Conservation (phyloP, 1,284 basidiomycete species). For the Moniliophthora roreri region DNA sequence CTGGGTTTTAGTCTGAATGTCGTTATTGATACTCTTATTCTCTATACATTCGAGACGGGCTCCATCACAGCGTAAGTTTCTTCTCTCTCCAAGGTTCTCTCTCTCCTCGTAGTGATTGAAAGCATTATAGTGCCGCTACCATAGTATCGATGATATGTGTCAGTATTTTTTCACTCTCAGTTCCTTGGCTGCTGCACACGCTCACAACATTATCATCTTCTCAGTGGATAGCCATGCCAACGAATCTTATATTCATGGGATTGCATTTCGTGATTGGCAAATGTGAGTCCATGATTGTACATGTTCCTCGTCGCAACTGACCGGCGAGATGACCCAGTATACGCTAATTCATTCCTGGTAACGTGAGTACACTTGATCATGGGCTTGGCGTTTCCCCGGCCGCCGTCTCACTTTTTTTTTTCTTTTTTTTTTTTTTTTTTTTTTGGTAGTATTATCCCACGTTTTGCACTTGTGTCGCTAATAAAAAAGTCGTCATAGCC, state of each 20-base stretch:
- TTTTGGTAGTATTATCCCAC: too few relatives aligned
- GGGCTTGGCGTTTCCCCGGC: not conserved
- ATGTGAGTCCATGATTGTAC: conserved; percentile 9
- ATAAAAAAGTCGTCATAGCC: too few relatives aligned
- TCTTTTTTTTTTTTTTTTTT: too few relatives aligned
- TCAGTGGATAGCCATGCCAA: conserved; percentile 27
- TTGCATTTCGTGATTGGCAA: conserved; percentile 28
- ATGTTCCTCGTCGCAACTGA: not conserved
- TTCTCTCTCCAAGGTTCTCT: not conserved
- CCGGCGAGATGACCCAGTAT: conserved; percentile 16
- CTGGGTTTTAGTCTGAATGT: conserved; percentile 40
- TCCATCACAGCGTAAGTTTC: conserved; percentile 45
- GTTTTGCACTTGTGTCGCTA: too few relatives aligned
- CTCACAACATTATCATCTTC: too few relatives aligned
- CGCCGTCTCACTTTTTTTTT: too few relatives aligned
- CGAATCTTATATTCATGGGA: conserved; percentile 27
- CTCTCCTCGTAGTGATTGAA: conserved; percentile 1
- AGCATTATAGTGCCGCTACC: conserved; percentile 42
- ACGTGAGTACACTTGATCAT: conserved; percentile 33
- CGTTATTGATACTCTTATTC: conserved; percentile 46
- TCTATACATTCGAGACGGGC: conserved; percentile 56
- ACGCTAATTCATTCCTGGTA: conserved; percentile 30
- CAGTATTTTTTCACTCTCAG: conserved; percentile 19
- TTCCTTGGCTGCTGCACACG: conserved; percentile 5
- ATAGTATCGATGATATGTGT: conserved; percentile 51